A percentile compares a stretch with the other conserved stretches of the same genome.
Evolutionary conservation across 495 filamentous ascomycete species (phyloP).

Genomic region (Tuber melanosporum): DNA sequence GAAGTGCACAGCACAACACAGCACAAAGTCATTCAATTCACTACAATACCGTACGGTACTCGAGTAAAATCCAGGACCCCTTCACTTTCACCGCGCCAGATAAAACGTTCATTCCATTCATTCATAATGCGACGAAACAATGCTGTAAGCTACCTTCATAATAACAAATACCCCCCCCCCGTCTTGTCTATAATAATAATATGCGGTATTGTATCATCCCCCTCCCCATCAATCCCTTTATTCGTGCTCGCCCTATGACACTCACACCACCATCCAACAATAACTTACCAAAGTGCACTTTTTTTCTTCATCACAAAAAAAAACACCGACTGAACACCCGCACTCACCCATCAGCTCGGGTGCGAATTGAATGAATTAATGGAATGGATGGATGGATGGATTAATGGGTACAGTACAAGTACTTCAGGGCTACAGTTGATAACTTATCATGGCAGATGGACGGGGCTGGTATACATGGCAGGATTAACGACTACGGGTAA

Average conservation of each 20-base stretch:
- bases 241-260: no score
- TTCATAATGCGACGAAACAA: background rate
- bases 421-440: background rate
- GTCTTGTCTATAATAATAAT: no score
- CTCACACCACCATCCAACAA: no score
- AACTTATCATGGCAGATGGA: background rate
- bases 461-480: background rate
- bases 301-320: background rate
- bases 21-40: background rate
- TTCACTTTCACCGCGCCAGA: background rate
- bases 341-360: background rate
- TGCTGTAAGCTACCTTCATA: no score
- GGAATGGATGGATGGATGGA: background rate
- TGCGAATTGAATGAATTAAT: background rate
- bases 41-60: background rate
- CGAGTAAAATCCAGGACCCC: background rate
- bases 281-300: background rate
- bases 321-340: background rate
- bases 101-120: background rate
- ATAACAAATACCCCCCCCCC: background rate
- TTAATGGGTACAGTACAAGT: background rate
- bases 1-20: background rate
- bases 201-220: no score
- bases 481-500: background rate
- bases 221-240: no score